Conservation (phyloP, 441 rosid species). For the Omphalea diandra region DNA sequence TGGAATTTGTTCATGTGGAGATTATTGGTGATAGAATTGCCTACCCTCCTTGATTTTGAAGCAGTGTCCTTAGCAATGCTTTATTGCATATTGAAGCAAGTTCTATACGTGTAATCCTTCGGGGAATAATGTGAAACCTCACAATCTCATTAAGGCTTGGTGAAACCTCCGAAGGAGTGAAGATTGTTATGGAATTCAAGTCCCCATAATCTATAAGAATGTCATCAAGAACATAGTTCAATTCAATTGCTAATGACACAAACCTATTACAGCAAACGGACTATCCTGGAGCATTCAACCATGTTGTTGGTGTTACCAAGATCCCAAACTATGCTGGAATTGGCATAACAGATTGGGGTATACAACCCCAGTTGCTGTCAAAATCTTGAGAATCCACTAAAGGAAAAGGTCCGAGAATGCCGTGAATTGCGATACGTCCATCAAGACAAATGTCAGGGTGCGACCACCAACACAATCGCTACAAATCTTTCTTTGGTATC, state of each 20-base stretch:
- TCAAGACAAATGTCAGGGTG: slow-evolving; percentile 71
- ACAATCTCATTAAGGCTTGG: slow-evolving; percentile 51
- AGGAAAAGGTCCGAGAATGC: slow-evolving; percentile 62
- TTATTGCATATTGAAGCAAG: slow-evolving; percentile 47
- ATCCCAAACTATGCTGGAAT: slow-evolving; percentile 26
- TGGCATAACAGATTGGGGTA: slow-evolving; percentile 35
- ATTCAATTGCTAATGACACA: slow-evolving; percentile 62
- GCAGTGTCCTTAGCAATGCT: slow-evolving; percentile 42
- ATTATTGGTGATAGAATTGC: too few relatives aligned
- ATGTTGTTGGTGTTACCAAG: slow-evolving; percentile 24
- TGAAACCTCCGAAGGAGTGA: slow-evolving; percentile 60
- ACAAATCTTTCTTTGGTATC: slow-evolving; percentile 33
- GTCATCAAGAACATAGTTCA: slow-evolving; percentile 61
- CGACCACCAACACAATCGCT: slow-evolving; percentile 54
- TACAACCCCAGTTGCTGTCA: slow-evolving; percentile 25
- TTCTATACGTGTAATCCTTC: slow-evolving; percentile 37
- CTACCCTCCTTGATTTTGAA: too few relatives aligned
- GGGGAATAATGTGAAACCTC: slow-evolving; percentile 55
- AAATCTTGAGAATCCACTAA: slow-evolving; percentile 30
- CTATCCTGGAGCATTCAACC: slow-evolving; percentile 53
- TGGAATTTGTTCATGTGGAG: too few relatives aligned
- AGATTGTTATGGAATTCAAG: slow-evolving; percentile 54
- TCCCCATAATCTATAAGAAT: slow-evolving; percentile 43
- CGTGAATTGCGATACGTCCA: slow-evolving; percentile 59
- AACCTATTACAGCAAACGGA: slow-evolving; percentile 58